phyloP scores from a whole-genome alignment of 2,329 filamentous ascomycete genomes.

The Periconia digitata region DNA sequence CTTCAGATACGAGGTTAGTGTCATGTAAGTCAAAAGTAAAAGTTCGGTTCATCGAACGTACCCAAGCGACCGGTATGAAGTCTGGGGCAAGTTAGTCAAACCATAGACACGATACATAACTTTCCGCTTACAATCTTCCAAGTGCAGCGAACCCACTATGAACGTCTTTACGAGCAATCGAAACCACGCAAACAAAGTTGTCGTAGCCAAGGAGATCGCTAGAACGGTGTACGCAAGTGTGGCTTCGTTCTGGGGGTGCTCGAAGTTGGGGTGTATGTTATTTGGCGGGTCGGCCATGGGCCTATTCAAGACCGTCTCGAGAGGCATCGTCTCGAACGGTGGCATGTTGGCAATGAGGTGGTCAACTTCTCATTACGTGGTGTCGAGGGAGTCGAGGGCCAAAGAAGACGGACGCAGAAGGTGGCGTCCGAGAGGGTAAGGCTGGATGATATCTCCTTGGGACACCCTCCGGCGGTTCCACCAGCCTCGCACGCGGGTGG shows the following conservation, averaged over 20 bases:
- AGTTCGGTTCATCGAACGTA: slow-evolving; percentile 4
- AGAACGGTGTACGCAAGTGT: slow-evolving; percentile 9
- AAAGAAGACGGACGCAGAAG: no score
- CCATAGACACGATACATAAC: neutral
- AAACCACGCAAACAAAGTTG: slow-evolving; percentile 18
- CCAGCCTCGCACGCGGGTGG: neutral
- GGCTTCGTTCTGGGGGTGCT: slow-evolving; percentile 11
- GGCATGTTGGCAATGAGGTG: neutral
- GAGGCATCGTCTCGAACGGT: neutral
- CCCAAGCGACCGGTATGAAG: slow-evolving; percentile 18
- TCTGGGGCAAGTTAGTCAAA: slow-evolving; percentile 10
- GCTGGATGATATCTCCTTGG: neutral
- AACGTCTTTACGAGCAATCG: slow-evolving; percentile 15
- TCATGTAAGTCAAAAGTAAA: neutral
- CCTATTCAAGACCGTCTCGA: neutral
- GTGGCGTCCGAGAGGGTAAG: neutral
- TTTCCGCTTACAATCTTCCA: slow-evolving; percentile 16
- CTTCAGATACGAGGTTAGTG: slow-evolving; percentile 4
- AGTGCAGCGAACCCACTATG: slow-evolving; percentile 11
- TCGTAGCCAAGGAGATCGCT: slow-evolving; percentile 2
- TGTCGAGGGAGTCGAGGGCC: neutral
- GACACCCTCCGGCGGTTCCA: no score
- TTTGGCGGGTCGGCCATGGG: slow-evolving; percentile 6
- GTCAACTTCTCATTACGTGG: neutral
- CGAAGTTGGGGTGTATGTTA: slow-evolving; percentile 9